Evolutionary conservation across 805 yeast species (phyloP).

Genomic region (Zygosaccharomyces gambellarensis): DNA sequence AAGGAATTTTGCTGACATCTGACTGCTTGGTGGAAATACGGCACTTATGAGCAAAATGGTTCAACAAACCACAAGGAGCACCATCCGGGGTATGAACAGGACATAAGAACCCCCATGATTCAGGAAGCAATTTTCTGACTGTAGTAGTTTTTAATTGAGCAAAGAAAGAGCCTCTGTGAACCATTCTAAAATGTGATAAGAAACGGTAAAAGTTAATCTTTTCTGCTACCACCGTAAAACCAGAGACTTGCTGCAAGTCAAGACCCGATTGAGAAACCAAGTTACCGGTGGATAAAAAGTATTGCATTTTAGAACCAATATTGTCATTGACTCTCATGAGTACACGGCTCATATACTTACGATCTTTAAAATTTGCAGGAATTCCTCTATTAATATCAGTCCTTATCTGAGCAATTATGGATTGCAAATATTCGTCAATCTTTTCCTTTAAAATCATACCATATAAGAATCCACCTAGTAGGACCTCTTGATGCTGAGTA

Average conservation of each 20-base stretch:
- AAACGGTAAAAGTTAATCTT: slow-evolving; percentile 96
- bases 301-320: slow-evolving; percentile 90
- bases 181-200: slow-evolving; percentile 98
- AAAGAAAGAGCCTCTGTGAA: slow-evolving; percentile 98
- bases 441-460: slow-evolving; percentile 97
- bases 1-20: slow-evolving; percentile 70
- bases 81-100: slow-evolving; percentile 99
- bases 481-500: slow-evolving; percentile 95
- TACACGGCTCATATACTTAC: slow-evolving; percentile 76
- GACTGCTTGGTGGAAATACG: slow-evolving; percentile 69
- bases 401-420: slow-evolving; percentile 66
- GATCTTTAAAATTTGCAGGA: slow-evolving; percentile 77
- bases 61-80: slow-evolving; percentile 95
- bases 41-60: slow-evolving; percentile 96
- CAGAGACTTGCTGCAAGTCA: slow-evolving; percentile 96
- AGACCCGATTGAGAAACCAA: slow-evolving; percentile 94
- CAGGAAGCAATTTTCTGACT: slow-evolving; percentile 92
- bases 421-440: slow-evolving; percentile 83
- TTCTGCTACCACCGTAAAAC: slow-evolving; percentile 98
- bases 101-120: slow-evolving; percentile 98
- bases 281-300: slow-evolving; percentile 95
- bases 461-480: slow-evolving; percentile 91
- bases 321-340: slow-evolving; percentile 81
- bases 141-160: slow-evolving; percentile 97
- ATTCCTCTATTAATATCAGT: slow-evolving; percentile 75